These are phyloP conservation scores for Nyctanthes arbortristis DNA, from an alignment of 257 asterid species.

Conservation along the genomic window DNA sequence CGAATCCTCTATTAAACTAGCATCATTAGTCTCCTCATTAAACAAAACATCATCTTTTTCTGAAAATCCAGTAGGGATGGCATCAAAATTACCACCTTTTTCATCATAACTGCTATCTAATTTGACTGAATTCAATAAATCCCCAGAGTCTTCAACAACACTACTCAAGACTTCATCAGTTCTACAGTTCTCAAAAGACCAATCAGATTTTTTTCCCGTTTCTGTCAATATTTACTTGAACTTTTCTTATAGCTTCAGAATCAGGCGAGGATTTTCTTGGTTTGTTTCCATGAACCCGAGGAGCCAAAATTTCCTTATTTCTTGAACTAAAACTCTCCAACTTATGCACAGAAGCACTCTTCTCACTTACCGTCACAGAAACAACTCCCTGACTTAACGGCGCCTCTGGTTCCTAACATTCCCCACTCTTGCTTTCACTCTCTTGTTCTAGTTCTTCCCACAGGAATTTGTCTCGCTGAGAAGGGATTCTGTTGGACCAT, in stretches of 20 bases:
- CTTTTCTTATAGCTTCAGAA: constrained; percentile 27
- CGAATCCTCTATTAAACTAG: constrained; percentile 10
- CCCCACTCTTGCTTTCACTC: constrained; percentile 24
- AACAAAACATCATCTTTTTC: constrained; percentile 23
- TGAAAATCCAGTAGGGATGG: constrained; percentile 11
- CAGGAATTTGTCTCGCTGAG: constrained; percentile 60
- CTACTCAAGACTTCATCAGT: constrained; percentile 23
- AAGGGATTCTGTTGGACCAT: constrained; percentile 71
- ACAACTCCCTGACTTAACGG: constrained; percentile 19
- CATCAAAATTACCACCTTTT: constrained; percentile 23
- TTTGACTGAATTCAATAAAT: constrained; percentile 20
- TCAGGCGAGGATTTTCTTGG: constrained; percentile 28
- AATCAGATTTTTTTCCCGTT: constrained; percentile 16
- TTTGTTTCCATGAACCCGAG: constrained; percentile 68
- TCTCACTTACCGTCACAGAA: constrained; percentile 28
- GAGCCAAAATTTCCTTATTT: constrained; percentile 50
- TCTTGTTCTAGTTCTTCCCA: constrained; percentile 54
- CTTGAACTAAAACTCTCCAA: constrained; percentile 25
- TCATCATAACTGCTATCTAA: constrained; percentile 29
- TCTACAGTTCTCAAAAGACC: constrained; percentile 19
- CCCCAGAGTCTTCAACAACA: constrained; percentile 21
- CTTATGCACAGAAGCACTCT: constrained; percentile 17
- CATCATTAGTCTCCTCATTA: constrained; percentile 21
- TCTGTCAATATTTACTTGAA: constrained; percentile 19
- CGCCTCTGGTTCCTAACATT: constrained; percentile 27